Base-by-base conservation (phyloP, 768 basidiomycete genomes). In the Mycena polygramma region DNA sequence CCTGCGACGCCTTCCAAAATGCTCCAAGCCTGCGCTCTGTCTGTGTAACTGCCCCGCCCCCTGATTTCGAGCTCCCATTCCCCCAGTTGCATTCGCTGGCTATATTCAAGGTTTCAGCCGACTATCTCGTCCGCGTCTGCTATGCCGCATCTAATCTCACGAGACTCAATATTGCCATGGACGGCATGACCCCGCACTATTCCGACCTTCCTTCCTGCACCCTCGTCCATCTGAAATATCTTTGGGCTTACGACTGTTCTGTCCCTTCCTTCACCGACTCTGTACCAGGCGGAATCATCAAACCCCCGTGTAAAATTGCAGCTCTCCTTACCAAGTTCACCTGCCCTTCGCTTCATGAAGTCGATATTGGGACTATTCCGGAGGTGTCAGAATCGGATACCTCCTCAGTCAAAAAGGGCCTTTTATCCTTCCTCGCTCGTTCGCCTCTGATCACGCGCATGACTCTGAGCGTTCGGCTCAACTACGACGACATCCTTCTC, bases 61-160 rank as follows among this genome's bases (percentile, higher is more conserved):
- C 24, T 19, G 62, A 63, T 63, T 24, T 63, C 52, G 10, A 14
- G 3, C 39, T 63, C 17, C 62, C 62, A 8, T 63, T 20, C n/a
- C 9, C 51, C 36, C 51, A 54, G 7, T 35, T 54, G 2, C 7
- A 3, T 14, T 14, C 11, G 4, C 35, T 63, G 14, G 39, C 17
- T 6, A 19, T 54, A 37, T 7, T 4, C 58, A 24, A 19, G 39
- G 26, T 39, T n/a, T 24, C 41, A 0, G 39, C 22, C 7, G 62
- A 63, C 35, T 35, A 54, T 11, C 37, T 63, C 17, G 30, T 62
- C 20, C 51, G 62, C 14, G n/a, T 19, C 13, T 53, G 39, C 24
- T 22, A 35, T 2, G 22, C 4, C 13, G 62, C 62, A 24, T 35
- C 52, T 35, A 63, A 63, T 43, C 39, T 63, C 39, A 54, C 41